These are phyloP conservation scores for Dactylellina parvicollis DNA, from an alignment of 2,329 filamentous ascomycete genomes.

Conservation along the genomic window DNA sequence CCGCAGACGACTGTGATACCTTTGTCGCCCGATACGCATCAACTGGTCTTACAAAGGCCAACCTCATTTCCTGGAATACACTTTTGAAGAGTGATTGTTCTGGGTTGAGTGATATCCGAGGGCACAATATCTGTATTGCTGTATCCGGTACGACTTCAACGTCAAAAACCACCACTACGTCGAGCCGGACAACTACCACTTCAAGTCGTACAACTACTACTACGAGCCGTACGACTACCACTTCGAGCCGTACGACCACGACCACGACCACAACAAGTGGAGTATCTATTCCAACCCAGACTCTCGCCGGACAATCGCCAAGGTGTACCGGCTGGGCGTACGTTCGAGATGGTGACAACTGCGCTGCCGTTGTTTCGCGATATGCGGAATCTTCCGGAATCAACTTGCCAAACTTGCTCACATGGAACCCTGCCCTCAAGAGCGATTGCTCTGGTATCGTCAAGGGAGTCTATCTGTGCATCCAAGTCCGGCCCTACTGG, in stretches of 20 bases:
- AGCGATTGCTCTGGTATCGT: conserved; percentile 17
- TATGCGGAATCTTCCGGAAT: conserved; percentile 13
- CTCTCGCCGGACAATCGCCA: conserved; percentile 4
- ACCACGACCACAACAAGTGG: neutral
- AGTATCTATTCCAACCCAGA: conserved; percentile 11
- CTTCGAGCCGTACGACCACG: neutral
- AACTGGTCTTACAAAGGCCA: conserved; percentile 2
- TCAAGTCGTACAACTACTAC: neutral
- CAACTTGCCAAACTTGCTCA: conserved; percentile 14
- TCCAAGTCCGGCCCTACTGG: conserved; percentile 29
- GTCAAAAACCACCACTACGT: conserved; percentile 1
- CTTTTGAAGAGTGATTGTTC: conserved; percentile 6
- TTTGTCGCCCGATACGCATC: conserved; percentile 1
- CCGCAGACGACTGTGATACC: conserved; percentile 5
- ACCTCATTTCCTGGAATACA: conserved; percentile 16
- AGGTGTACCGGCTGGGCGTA: conserved; percentile 30
- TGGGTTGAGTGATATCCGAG: neutral
- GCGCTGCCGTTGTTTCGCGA: conserved; percentile 6
- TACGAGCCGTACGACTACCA: too few relatives aligned
- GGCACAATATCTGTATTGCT: too few relatives aligned
- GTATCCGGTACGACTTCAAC: neutral
- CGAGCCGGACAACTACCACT: neutral
- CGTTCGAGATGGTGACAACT: conserved; percentile 25
- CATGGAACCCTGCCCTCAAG: conserved; percentile 30
- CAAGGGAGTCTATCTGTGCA: conserved; percentile 2